Conservation (phyloP, 495 filamentous ascomycete genomes). For the Entonaema liquescens region DNA sequence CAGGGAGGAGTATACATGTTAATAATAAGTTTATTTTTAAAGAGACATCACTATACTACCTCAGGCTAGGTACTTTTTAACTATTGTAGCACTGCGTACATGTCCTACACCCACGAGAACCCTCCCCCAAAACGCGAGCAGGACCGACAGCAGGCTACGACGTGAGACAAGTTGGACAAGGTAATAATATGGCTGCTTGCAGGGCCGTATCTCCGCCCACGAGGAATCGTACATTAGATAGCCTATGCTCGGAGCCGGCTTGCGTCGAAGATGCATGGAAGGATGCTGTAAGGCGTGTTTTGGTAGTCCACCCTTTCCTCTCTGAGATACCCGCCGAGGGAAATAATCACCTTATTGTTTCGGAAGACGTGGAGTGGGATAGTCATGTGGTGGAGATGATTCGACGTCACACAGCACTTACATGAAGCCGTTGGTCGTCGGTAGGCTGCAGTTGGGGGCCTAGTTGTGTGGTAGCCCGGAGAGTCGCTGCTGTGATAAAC, state of each 20-base stretch:
- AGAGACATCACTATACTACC: background rate
- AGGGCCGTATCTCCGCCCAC: slow-evolving; percentile 17
- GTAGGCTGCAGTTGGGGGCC: slow-evolving; percentile 18
- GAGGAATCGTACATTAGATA: slow-evolving; percentile 22
- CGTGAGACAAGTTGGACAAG: slow-evolving; percentile 5
- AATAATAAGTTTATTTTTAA: background rate
- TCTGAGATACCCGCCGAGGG: background rate
- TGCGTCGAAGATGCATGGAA: slow-evolving; percentile 41
- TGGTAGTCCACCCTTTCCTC: background rate
- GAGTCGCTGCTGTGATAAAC: background rate
- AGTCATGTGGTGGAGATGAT: slow-evolving; percentile 2
- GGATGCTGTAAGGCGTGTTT: slow-evolving; percentile 11
- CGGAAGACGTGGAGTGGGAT: slow-evolving; percentile 30
- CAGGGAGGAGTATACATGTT: background rate
- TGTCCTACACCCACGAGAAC: background rate
- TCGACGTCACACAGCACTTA: slow-evolving; percentile 20
- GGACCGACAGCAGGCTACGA: background rate
- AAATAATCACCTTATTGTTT: slow-evolving; percentile 29
- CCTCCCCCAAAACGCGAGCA: slow-evolving; percentile 20
- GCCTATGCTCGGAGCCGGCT: slow-evolving; percentile 5
- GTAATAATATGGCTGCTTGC: slow-evolving; percentile 24
- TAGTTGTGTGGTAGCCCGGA: slow-evolving; percentile 3
- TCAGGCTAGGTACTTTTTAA: background rate
- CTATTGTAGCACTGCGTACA: background rate
- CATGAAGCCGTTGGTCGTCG: slow-evolving; percentile 31